Evolutionary conservation across 2,329 filamentous ascomycete genomes (phyloP).

Genomic region (Stenocarpella maydis): DNA sequence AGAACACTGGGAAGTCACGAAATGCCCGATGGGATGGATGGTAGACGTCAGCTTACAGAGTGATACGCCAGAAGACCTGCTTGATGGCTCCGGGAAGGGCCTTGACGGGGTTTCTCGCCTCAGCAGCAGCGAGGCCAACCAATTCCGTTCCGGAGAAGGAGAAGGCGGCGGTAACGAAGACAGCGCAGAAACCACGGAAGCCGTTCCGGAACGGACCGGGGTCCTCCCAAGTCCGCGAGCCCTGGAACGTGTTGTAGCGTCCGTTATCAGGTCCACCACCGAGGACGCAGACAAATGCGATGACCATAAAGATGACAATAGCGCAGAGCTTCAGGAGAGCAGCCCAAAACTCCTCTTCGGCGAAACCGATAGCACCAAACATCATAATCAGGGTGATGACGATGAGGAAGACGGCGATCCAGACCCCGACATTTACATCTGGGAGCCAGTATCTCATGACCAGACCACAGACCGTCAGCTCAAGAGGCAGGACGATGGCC

Average conservation of each 20-base stretch:
- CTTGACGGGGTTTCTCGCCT: constrained; percentile 74
- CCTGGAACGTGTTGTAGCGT: constrained; percentile 55
- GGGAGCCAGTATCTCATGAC: constrained; percentile 59
- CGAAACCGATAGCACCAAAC: constrained; percentile 64
- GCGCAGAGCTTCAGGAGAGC: constrained; percentile 65
- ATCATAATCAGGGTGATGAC: constrained; percentile 62
- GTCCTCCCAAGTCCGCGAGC: constrained; percentile 58
- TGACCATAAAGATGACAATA: constrained; percentile 70
- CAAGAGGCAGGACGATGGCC: constrained; percentile 56
- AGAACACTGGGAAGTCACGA: background rate
- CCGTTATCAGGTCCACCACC: constrained; percentile 66
- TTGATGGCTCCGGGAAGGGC: constrained; percentile 84
- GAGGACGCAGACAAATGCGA: constrained; percentile 64
- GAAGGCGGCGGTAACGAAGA: constrained; percentile 78
- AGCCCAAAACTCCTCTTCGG: constrained; percentile 68
- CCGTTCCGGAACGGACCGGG: constrained; percentile 72
- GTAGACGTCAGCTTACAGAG: constrained; percentile 41
- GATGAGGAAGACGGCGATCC: constrained; percentile 64
- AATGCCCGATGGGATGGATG: background rate
- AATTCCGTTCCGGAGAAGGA: constrained; percentile 77
- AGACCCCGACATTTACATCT: constrained; percentile 56
- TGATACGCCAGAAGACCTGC: constrained; percentile 73
- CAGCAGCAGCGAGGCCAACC: constrained; percentile 76
- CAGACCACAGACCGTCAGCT: constrained; percentile 57
- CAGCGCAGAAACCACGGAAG: constrained; percentile 77